phyloP scores from a whole-genome alignment of 805 yeast genomes.

The Spathaspora girioi region DNA sequence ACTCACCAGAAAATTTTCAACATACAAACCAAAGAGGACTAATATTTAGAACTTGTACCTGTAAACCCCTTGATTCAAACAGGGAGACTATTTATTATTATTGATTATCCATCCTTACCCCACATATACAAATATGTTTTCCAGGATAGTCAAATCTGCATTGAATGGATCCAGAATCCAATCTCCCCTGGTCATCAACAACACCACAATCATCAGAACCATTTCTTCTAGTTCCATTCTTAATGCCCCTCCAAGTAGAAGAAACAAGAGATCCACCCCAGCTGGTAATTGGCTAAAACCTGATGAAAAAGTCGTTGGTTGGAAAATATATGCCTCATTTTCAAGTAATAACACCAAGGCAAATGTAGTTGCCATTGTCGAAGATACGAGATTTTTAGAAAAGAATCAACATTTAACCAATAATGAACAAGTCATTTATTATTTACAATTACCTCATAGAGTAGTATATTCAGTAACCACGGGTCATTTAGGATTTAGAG shows the following conservation, averaged over 20 bases:
- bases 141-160: neutral
- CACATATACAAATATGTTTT: neutral
- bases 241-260: neutral
- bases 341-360: constrained; percentile 79
- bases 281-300: neutral
- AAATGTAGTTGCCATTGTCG: constrained; percentile 68
- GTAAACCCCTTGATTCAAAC: neutral
- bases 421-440: constrained; percentile 72
- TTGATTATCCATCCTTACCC: neutral
- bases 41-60: neutral
- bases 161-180: neutral
- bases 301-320: constrained; percentile 47
- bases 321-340: constrained; percentile 74
- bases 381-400: constrained; percentile 55
- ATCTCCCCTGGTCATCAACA: neutral
- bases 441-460: constrained; percentile 75
- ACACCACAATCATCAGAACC: neutral
- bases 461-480: constrained; percentile 67
- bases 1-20: constrained; percentile 3
- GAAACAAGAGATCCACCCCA: neutral
- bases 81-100: too few relatives aligned
- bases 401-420: constrained; percentile 54
- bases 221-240: neutral
- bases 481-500: constrained; percentile 86
- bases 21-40: neutral